Conservation (phyloP, 1,284 basidiomycete genomes). For the Apiotrichum sp. region DNA sequence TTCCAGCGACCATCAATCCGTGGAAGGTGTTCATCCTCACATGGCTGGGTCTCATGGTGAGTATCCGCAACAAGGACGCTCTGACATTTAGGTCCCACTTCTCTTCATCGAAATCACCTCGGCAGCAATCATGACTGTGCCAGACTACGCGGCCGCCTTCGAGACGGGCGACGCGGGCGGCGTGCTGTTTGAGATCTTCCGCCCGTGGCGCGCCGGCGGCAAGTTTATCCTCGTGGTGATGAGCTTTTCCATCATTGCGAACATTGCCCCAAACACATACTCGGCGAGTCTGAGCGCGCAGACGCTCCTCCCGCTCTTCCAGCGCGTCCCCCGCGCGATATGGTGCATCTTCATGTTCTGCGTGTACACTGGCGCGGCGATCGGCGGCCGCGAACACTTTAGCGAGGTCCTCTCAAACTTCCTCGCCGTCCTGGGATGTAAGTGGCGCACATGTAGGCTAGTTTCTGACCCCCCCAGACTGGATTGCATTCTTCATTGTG, state of each 20-base stretch:
- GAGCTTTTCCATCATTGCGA: constrained; percentile 56
- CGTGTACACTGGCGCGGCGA: constrained; percentile 55
- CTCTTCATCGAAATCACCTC: constrained; percentile 54
- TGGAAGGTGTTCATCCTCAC: constrained; percentile 55
- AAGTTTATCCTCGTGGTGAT: constrained; percentile 57
- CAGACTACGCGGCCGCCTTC: constrained; percentile 53
- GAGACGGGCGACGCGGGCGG: constrained; percentile 52
- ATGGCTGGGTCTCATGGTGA: constrained; percentile 54
- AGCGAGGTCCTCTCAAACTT: constrained; percentile 54
- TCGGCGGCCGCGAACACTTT: constrained; percentile 60
- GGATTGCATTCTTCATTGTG: constrained; percentile 43
- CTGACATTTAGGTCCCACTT: constrained; percentile 25
- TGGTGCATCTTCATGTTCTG: constrained; percentile 56
- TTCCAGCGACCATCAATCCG: constrained; percentile 51
- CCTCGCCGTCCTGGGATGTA: constrained; percentile 60
- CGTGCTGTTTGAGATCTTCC: constrained; percentile 38
- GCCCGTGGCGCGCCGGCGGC: constrained; percentile 37
- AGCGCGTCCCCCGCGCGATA: constrained; percentile 56
- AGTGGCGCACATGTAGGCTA: constrained; percentile 34
- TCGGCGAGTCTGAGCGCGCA: constrained; percentile 57
- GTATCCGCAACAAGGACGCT: constrained; percentile 26
- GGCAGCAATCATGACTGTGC: constrained; percentile 56
- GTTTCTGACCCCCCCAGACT: constrained; percentile 1
- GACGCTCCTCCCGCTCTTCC: constrained; percentile 54
- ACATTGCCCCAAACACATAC: constrained; percentile 59